Conservation (phyloP, 495 filamentous ascomycete species). For the Evansstolkia leycettana region DNA sequence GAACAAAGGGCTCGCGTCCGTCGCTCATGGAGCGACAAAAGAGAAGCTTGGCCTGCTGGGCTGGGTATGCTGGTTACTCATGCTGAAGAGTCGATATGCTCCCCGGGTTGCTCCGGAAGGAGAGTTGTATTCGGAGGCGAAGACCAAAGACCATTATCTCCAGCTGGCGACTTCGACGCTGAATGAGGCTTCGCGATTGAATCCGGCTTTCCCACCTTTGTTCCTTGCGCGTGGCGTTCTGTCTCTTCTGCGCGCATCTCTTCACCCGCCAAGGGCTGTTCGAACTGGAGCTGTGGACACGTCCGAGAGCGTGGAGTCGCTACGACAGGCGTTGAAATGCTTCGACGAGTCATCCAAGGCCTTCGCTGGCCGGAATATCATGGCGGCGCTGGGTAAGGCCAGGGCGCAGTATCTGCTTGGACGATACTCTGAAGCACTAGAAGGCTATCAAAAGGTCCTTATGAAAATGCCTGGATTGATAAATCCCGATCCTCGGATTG, state of each 20-base stretch:
- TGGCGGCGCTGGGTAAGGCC: slow-evolving; percentile 80
- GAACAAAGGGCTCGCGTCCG: slow-evolving; percentile 63
- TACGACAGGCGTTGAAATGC: slow-evolving; percentile 73
- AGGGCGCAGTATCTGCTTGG: slow-evolving; percentile 73
- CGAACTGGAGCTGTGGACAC: slow-evolving; percentile 49
- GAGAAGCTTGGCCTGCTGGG: slow-evolving; percentile 79
- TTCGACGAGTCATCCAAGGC: slow-evolving; percentile 86
- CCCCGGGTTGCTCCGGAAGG: slow-evolving; percentile 62
- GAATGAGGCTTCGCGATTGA: slow-evolving; percentile 90
- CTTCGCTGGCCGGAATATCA: slow-evolving; percentile 74
- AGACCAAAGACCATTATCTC: slow-evolving; percentile 86
- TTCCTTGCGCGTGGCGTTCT: slow-evolving; percentile 88
- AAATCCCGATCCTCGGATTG: slow-evolving; percentile 93
- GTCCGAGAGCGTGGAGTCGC: slow-evolving; percentile 63
- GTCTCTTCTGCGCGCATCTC: slow-evolving; percentile 73
- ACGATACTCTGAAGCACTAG: slow-evolving; percentile 68
- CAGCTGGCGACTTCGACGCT: slow-evolving; percentile 79
- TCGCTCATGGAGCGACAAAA: slow-evolving; percentile 56
- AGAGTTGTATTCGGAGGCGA: slow-evolving; percentile 51
- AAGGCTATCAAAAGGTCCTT: slow-evolving; percentile 76
- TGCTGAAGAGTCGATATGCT: slow-evolving; percentile 83
- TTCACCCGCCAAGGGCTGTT: slow-evolving; percentile 58
- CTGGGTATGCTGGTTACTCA: slow-evolving; percentile 82
- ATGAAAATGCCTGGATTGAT: slow-evolving; percentile 71
- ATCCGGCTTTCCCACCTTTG: slow-evolving; percentile 76